Conservation (phyloP, 2,329 filamentous ascomycete genomes). For the Fusarium abutilonis region DNA sequence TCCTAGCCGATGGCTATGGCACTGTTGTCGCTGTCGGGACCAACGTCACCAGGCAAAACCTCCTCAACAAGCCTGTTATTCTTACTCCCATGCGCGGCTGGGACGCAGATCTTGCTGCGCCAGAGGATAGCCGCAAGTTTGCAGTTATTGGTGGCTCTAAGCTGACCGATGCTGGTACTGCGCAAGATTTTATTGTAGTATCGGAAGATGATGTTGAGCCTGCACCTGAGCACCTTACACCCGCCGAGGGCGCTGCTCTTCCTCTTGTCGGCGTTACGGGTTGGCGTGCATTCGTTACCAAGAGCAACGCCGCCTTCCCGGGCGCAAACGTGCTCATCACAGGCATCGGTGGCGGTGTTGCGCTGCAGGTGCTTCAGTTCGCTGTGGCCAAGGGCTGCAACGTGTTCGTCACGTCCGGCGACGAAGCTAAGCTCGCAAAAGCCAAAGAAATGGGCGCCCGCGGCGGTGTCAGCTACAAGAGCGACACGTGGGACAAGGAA, state of each 20-base stretch:
- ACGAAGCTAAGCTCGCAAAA: constrained; percentile 76
- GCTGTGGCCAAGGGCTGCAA: constrained; percentile 77
- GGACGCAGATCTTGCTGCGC: constrained; percentile 75
- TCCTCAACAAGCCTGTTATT: constrained; percentile 75
- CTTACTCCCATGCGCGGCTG: constrained; percentile 83
- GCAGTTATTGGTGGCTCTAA: constrained; percentile 76
- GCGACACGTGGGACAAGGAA: constrained; percentile 82
- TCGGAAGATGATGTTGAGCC: constrained; percentile 78
- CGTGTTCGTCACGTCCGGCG: constrained; percentile 84
- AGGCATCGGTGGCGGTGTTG: constrained; percentile 92
- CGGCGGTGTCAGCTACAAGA: constrained; percentile 85
- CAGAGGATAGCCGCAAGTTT: constrained; percentile 70
- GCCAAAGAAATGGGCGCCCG: constrained; percentile 77
- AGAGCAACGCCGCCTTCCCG: constrained; percentile 70
- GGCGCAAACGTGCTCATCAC: constrained; percentile 85
- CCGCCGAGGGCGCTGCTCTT: constrained; percentile 82
- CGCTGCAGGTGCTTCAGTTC: constrained; percentile 82
- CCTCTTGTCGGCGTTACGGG: constrained; percentile 87
- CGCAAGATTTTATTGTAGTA: constrained; percentile 77
- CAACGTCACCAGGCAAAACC: constrained; percentile 50
- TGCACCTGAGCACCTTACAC: constrained; percentile 75
- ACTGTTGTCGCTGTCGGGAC: constrained; percentile 73
- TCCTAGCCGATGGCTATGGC: constrained; percentile 86
- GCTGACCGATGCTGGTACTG: constrained; percentile 70
- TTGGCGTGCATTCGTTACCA: constrained; percentile 86